Base-by-base conservation (phyloP, 2,329 filamentous ascomycete genomes). In the Diaporthe caulivora region DNA sequence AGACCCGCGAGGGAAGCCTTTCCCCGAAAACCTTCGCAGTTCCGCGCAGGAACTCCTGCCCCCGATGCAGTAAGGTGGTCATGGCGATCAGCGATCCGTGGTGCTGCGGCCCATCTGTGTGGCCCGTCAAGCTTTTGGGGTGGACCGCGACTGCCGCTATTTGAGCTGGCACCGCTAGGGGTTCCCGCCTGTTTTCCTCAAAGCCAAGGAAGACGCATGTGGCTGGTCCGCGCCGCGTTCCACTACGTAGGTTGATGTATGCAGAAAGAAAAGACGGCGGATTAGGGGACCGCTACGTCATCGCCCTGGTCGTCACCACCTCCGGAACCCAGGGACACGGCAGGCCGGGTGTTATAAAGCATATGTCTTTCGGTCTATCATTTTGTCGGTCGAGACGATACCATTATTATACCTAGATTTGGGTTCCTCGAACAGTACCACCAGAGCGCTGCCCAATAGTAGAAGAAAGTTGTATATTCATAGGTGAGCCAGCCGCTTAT, bases 271-370 rank as follows among this genome's bases (percentile, higher is more conserved):
- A 53, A 53, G 31, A 34, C 26, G 34, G 69, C 55, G n/a, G 10
- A 21, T 17, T 53, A 44, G 29, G 44, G 44, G 69, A 71, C 55
- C 18, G 21, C 55, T 71, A 71, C 69, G 69, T 71, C 69, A 71
- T 62, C 26, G 55, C 69, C 69, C 24, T 18, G 44, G 31, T 26
- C 62, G 62, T 40, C 62, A 67, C 47, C 8, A 40, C 44, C 31
- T 9, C 37, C 37, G 6, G 29, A 49, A 49, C 34, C 26, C 11
- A 49, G 42, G 58, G 42, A 49, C 42, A 65, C 26, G 42, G 60
- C 60, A 51, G 31, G 6, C 29, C 29, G 21, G 62, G 29, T 53
- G 47, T 53, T 37, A 51, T n/a, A n/a, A n/a, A n/a, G n/a, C n/a
- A n/a, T 40, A 49, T 67, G 31, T 40, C 26, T 40, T 21, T 65